Base-by-base conservation (phyloP, 2,329 filamentous ascomycete genomes). In the Microcyclospora pomicola region DNA sequence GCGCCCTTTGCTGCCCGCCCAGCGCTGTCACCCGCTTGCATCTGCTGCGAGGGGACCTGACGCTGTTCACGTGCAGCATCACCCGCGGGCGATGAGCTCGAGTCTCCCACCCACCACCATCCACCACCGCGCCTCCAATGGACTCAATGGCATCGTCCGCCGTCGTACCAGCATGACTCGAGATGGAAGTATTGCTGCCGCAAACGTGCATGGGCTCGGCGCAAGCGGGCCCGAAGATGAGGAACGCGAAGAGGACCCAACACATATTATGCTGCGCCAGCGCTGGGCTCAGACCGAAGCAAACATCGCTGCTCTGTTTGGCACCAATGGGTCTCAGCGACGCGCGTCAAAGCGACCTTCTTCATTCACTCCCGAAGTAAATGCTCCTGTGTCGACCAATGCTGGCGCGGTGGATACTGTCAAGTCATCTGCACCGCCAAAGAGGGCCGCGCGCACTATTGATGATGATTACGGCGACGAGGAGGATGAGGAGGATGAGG, bases 401-500 rank as follows among this genome's bases (percentile, higher is more conserved):
- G 34, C 39, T 31, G 34, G 37, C 31, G 38, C 38, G 31, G 46
- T 42, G 49, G 56, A 57, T 50, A 60, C 53, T 55, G 63, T 58
- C 60, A 68, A 63, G 58, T 56, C 56, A 42, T 57, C 58, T 45
- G 50, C 60, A 63, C 56, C 63, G 64, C 53, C 65, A 62, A 94
- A 91, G 64, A 81, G 82, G 62, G 71, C 76, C 34, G 81, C 80
- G 59, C 73, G 83, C 52, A 69, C 75, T 56, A 86, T 88, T 69
- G 77, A 86, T 51, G 83, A 88, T 52, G 80, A 88, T 61, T 87
- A 88, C 55, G 82, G 81, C 48, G 86, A 94, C 41, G 81, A 88
- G 27, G 75, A 77, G 19, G 71, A 73, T 7, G 72, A 73, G 27
- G 54, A 57, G 9, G 52, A 55, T 30, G 69, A 70, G 24, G 61